These are phyloP conservation scores for Boletus barrowsii DNA, from an alignment of 768 basidiomycete species.

Conservation along the genomic window DNA sequence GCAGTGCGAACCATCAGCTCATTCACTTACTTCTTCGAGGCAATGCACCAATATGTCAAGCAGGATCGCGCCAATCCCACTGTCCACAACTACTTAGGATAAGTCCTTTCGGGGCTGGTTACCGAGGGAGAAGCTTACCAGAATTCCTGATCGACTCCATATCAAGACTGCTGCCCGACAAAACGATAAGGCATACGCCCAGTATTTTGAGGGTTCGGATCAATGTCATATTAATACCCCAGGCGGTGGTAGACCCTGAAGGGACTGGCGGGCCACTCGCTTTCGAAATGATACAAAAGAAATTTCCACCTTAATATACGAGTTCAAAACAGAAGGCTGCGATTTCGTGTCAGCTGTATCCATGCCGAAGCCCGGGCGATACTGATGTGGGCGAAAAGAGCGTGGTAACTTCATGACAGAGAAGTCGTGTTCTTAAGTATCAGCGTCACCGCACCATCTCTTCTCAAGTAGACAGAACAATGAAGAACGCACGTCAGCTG, in stretches of 20 bases:
- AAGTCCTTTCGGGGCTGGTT: neutral
- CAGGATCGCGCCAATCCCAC: neutral
- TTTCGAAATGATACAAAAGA: neutral
- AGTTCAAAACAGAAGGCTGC: neutral
- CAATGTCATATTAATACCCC: neutral
- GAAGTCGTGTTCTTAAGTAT: constrained; percentile 6
- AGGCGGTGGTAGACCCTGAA: neutral
- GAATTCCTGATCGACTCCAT: neutral
- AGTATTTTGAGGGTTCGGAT: neutral
- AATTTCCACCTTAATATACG: neutral
- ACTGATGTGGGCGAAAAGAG: neutral
- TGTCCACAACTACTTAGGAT: too few relatives aligned
- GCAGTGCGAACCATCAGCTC: neutral
- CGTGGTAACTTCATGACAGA: constrained; percentile 6
- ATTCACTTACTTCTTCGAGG: neutral
- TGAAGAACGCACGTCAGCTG: constrained; percentile 26
- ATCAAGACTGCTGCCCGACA: neutral
- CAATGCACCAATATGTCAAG: constrained; percentile 3
- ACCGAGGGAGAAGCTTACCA: neutral
- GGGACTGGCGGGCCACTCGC: neutral
- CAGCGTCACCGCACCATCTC: constrained; percentile 5
- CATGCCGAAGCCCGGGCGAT: neutral
- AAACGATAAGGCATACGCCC: neutral
- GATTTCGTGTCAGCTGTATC: neutral
- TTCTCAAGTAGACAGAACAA: constrained; percentile 9